Percentiles rank a stretch among this genome's conserved stretches.
Evolutionary conservation across 2,329 filamentous ascomycete genomes (phyloP).

Genomic region (Ambrosiella xylebori): DNA sequence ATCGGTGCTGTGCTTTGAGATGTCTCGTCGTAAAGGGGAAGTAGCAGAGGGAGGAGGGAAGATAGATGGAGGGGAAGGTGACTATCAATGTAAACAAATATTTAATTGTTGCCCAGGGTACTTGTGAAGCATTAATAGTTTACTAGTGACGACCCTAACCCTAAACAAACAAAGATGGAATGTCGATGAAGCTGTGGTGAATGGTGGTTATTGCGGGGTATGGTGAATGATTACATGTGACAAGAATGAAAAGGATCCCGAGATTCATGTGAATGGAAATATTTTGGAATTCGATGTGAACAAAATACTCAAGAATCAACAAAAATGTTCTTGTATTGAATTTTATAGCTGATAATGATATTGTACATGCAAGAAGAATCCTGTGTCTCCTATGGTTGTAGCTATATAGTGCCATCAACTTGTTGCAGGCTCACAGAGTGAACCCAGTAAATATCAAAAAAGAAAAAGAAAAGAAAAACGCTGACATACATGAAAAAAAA

Average conservation of each 20-base stretch:
- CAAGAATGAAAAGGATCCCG: too few relatives aligned
- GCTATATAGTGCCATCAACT: not conserved
- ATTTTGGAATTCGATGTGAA: too few relatives aligned
- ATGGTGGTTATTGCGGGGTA: too few relatives aligned
- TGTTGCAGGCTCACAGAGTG: not conserved
- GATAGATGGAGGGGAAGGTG: not conserved
- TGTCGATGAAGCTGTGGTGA: too few relatives aligned
- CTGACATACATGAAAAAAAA: constrained; percentile 9
- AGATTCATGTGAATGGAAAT: too few relatives aligned
- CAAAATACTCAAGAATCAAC: not conserved
- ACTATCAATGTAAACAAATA: not conserved
- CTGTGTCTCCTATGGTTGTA: not conserved
- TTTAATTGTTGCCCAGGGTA: not conserved
- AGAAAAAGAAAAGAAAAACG: not conserved
- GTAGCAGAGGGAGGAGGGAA: not conserved
- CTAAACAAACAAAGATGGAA: too few relatives aligned
- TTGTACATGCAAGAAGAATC: not conserved
- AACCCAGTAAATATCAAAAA: not conserved
- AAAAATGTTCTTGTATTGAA: not conserved
- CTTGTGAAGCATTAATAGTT: too few relatives aligned
- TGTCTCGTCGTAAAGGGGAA: not conserved
- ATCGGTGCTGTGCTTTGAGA: not conserved
- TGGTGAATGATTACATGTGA: too few relatives aligned
- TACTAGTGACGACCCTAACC: too few relatives aligned
- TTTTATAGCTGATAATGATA: not conserved